Evolutionary conservation across 352 stramenopile genomes (phyloP).

Genomic region (Phytopythium litorale): DNA sequence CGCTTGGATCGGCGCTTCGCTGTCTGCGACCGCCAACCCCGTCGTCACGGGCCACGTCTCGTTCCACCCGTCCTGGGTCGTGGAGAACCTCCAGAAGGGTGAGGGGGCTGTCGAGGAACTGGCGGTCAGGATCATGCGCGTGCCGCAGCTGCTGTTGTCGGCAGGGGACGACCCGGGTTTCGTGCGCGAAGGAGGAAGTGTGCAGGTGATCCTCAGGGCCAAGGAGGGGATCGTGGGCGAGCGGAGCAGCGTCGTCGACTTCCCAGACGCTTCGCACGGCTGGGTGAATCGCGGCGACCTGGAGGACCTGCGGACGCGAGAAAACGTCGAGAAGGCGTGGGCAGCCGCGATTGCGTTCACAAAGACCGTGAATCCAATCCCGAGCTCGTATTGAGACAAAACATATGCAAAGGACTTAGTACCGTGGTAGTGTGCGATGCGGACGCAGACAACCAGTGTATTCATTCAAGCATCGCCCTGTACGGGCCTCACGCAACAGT

Average conservation of each 20-base stretch:
- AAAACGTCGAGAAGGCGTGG: slow-evolving; percentile 27
- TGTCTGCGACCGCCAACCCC: slow-evolving; percentile 10
- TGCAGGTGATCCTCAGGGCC: slow-evolving; percentile 30
- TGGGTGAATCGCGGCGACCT: slow-evolving; percentile 49
- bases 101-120: slow-evolving; percentile 26
- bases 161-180: slow-evolving; percentile 71
- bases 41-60: slow-evolving; percentile 26
- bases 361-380: slow-evolving; percentile 11
- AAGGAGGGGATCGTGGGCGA: slow-evolving; percentile 1
- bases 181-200: slow-evolving; percentile 58
- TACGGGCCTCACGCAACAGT: no score
- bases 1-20: slow-evolving; percentile 2
- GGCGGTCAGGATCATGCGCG: slow-evolving; percentile 15
- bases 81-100: slow-evolving; percentile 26
- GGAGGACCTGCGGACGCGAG: slow-evolving; percentile 17
- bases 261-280: slow-evolving; percentile 29
- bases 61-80: slow-evolving; percentile 31
- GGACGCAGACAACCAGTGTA: not conserved
- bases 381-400: not conserved
- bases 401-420: not conserved
- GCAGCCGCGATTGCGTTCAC: slow-evolving; percentile 15
- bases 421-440: no score
- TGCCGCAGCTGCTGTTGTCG: slow-evolving; percentile 65
- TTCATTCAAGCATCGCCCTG: no score
- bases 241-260: slow-evolving; percentile 25